A percentile compares a stretch with the other conserved stretches of the same genome.
phyloP scores from a whole-genome alignment of 1,139 yeast species.

The Yamadazyma dushanensis region DNA sequence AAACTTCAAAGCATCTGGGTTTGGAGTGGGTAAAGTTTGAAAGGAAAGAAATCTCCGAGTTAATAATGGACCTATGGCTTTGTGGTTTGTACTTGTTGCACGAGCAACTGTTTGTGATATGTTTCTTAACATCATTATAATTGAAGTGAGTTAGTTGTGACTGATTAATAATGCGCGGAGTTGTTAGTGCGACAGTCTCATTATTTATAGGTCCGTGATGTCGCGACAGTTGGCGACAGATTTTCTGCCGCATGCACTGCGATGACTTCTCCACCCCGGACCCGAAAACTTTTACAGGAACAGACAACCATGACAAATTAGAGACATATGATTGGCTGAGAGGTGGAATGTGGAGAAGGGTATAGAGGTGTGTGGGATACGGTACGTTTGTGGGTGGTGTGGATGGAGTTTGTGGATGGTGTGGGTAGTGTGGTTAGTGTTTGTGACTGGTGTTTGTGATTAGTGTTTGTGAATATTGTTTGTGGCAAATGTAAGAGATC shows the following conservation, averaged over 20 bases:
- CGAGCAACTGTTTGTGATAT: neutral
- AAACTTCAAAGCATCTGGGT: conserved; percentile 88
- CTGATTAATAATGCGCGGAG: neutral
- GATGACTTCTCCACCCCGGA: conserved; percentile 3
- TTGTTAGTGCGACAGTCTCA: neutral
- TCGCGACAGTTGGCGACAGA: neutral
- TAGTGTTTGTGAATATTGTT: too few relatives aligned
- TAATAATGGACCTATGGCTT: neutral
- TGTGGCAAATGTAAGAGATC: too few relatives aligned
- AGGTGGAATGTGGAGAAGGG: neutral
- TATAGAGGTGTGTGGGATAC: too few relatives aligned
- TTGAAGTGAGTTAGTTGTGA: neutral
- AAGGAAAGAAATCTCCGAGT: conserved; percentile 28
- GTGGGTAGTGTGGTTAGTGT: too few relatives aligned
- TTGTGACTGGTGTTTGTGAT: too few relatives aligned
- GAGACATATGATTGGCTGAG: conserved; percentile 1
- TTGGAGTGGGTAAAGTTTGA: conserved; percentile 70
- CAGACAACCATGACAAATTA: conserved; percentile 3
- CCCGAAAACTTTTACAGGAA: neutral
- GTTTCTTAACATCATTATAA: neutral
- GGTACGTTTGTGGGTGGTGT: neutral
- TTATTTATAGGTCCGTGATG: neutral
- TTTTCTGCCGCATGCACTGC: neutral
- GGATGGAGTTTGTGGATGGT: too few relatives aligned
- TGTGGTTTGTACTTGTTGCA: neutral